Percentiles rank a stretch among this genome's conserved stretches.
Conservation (phyloP, 495 filamentous ascomycete genomes). For the Penicillium chermesinum region DNA sequence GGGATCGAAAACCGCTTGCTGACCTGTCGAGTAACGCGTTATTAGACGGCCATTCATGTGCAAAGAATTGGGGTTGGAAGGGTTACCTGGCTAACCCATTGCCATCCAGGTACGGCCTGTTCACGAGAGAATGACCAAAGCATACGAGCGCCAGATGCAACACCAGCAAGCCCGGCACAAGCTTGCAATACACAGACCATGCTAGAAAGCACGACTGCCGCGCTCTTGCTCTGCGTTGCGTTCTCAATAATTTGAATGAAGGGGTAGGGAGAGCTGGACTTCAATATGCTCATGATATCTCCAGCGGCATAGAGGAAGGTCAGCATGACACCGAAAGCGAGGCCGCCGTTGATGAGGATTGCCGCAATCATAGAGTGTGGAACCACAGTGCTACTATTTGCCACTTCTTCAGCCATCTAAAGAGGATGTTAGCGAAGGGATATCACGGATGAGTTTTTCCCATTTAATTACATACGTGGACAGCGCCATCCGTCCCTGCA, state of each 20-base stretch:
- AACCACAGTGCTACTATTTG: neutral
- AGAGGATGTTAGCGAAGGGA: neutral
- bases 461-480: neutral
- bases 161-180: slow-evolving; percentile 1
- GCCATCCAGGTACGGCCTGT: neutral
- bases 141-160: neutral
- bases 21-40: neutral
- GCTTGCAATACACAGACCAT: neutral
- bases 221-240: neutral
- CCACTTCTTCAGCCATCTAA: slow-evolving; percentile 2
- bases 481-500: slow-evolving; percentile 1
- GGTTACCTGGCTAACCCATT: slow-evolving; percentile 1
- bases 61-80: neutral
- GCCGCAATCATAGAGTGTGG: neutral
- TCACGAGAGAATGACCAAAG: slow-evolving; percentile 1
- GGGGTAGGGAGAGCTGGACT: neutral
- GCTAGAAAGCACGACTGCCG: neutral
- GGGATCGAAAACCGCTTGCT: neutral
- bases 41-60: neutral
- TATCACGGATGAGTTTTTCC: neutral
- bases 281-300: neutral
- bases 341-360: neutral
- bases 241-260: neutral
- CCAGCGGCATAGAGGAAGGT: neutral
- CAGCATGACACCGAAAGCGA: neutral